phyloP scores from a whole-genome alignment of 2,329 filamentous ascomycete genomes.

The Thermomyces lanuginosus region DNA sequence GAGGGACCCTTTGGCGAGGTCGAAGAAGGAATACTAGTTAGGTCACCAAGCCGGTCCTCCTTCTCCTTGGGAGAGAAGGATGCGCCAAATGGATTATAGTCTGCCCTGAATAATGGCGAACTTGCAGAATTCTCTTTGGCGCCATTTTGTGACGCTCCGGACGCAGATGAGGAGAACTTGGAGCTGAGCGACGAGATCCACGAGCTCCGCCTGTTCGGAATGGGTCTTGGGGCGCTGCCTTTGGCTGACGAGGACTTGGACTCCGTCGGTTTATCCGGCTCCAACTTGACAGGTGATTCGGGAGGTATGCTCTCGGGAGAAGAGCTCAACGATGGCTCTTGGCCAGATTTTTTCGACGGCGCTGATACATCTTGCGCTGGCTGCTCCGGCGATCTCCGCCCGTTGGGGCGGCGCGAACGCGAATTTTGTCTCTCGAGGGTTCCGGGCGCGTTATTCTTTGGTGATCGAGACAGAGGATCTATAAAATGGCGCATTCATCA shows the following conservation, averaged over 20 bases:
- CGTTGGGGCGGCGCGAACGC: conserved; percentile 7
- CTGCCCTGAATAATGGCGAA: conserved; percentile 19
- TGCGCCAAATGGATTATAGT: conserved; percentile 31
- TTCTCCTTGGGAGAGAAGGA: conserved; percentile 26
- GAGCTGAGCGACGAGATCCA: conserved; percentile 92
- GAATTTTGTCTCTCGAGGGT: conserved; percentile 6
- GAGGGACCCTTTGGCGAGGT: conserved; percentile 57
- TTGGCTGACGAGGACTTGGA: conserved; percentile 13
- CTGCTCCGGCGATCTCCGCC: neutral
- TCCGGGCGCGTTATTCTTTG: conserved; percentile 10
- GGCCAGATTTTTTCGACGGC: conserved; percentile 3
- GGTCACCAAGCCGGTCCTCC: conserved; percentile 27
- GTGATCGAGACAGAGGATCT: conserved; percentile 19
- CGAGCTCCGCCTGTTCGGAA: conserved; percentile 47
- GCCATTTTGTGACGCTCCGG: conserved; percentile 22
- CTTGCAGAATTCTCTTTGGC: conserved; percentile 16
- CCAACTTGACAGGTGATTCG: neutral
- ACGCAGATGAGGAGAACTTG: conserved; percentile 56
- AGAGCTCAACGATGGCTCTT: too few relatives aligned
- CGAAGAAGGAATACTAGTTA: conserved; percentile 30
- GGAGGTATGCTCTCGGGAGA: too few relatives aligned
- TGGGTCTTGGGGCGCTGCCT: conserved; percentile 15
- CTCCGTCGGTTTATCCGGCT: conserved; percentile 1
- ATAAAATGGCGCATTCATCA: neutral
- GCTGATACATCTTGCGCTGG: conserved; percentile 7